These are phyloP conservation scores for Trichoderma reesei DNA, from an alignment of 495 filamentous ascomycete species.

Conservation along the genomic window DNA sequence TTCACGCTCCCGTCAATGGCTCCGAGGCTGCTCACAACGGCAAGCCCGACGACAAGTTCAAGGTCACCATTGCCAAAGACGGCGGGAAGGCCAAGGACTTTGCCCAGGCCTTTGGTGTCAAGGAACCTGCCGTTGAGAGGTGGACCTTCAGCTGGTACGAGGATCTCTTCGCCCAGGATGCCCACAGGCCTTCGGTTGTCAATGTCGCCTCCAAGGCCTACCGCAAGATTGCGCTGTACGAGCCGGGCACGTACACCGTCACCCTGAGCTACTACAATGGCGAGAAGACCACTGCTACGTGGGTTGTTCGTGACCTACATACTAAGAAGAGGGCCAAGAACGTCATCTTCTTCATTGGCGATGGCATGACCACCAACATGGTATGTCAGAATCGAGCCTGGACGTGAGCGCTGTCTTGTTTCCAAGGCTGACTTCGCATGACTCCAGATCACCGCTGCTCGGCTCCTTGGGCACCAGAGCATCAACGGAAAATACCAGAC, in stretches of 20 bases:
- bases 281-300: slow-evolving; percentile 53
- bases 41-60: slow-evolving; percentile 55
- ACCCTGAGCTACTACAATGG: slow-evolving; percentile 58
- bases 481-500: slow-evolving; percentile 67
- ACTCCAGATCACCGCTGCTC: slow-evolving; percentile 45
- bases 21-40: slow-evolving; percentile 53
- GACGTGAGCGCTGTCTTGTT: too few relatives aligned
- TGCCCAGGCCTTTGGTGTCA: slow-evolving; percentile 50
- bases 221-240: slow-evolving; percentile 53
- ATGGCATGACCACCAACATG: slow-evolving; percentile 78
- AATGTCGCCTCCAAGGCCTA: slow-evolving; percentile 64
- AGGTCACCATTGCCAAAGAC: slow-evolving; percentile 56
- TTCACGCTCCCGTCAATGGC: slow-evolving; percentile 67
- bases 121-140: slow-evolving; percentile 51
- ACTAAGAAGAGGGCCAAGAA: slow-evolving; percentile 63
- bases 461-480: slow-evolving; percentile 61
- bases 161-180: slow-evolving; percentile 62
- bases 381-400: slow-evolving; percentile 27
- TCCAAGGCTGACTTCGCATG: not conserved
- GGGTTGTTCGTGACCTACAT: slow-evolving; percentile 58
- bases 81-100: slow-evolving; percentile 37
- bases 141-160: slow-evolving; percentile 69
- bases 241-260: slow-evolving; percentile 61
- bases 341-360: slow-evolving; percentile 64
- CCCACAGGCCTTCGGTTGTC: slow-evolving; percentile 51